Base-by-base conservation (phyloP, 345 rosid species). In the Citrus reticulata region DNA sequence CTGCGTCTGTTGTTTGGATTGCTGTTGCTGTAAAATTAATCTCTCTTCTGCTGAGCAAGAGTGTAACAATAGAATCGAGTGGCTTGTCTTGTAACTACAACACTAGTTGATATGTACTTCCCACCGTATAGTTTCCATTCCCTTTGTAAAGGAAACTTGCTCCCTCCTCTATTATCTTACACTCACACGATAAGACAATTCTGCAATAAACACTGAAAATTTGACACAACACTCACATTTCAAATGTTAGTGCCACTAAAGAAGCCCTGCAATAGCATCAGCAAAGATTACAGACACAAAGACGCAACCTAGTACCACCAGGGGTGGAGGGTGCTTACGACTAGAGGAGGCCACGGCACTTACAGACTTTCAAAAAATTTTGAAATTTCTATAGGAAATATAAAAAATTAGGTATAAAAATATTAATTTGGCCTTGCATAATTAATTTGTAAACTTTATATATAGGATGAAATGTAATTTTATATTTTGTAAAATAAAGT, bases 1-100 rank as follows among this genome's bases (percentile, higher is more conserved):
- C 54, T 16, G 79, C 72, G 84, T 88, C 83, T 88, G 79, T 70
- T 78, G 54, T 60, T 75, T 79, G 68, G 55, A 66, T 76, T 73
- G 57, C 40, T 63, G 66, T 25, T 79, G 10, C 59, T 82, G 84
- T 88, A 83, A 81, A 76, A 80, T 78, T 39, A 63, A 72, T 58
- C 81, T 68, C 78, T 35, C 20, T 59, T 74, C 73, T 60, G 72
- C 72, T 79, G 57, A 77, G 68, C 70, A 77, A 22, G 25, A 60
- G 24, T 81, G 75, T 64, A 77, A 58, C 71, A 77, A 73, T 76
- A 60, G 69, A 74, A 74, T 80, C 54, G 13, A 57, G 51, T 59
- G 65, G 49, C 69, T 58, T 25, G 30, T 54, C 68, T 66, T 69
- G 77, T 75, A 68, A 67, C 37, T 72, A 68, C 11, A 72, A 62